These are phyloP conservation scores for Mycena galericulata DNA, from an alignment of 768 basidiomycete species.

Conservation along the genomic window DNA sequence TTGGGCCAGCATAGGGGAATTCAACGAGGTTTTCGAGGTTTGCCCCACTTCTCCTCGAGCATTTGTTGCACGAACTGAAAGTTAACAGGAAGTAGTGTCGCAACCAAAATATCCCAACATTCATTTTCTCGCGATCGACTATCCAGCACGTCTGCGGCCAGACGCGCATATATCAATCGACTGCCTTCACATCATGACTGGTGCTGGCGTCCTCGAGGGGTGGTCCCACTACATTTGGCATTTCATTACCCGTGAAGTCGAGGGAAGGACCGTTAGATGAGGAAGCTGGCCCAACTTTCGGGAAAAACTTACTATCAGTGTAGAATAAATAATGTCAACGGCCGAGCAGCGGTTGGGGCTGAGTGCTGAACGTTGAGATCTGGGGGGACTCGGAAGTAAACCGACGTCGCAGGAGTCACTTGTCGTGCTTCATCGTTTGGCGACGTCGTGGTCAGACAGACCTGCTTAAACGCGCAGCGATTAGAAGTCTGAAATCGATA, in stretches of 20 bases:
- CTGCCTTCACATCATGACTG: slow-evolving; percentile 62
- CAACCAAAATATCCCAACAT: slow-evolving; percentile 63
- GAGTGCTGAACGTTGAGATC: too few species aligned
- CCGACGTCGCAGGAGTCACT: too few species aligned
- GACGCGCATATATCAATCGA: slow-evolving; percentile 64
- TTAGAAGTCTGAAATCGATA: too few species aligned
- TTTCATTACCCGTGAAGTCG: slow-evolving; percentile 48
- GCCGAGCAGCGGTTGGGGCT: too few species aligned
- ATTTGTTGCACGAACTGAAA: slow-evolving; percentile 7
- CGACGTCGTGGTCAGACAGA: too few species aligned
- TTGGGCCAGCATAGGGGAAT: slow-evolving; percentile 70
- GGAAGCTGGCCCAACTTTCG: neutral
- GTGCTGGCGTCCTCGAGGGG: slow-evolving; percentile 61
- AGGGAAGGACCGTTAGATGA: neutral
- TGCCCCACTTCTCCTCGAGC: slow-evolving; percentile 22
- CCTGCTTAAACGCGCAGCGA: too few species aligned
- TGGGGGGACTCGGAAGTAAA: too few species aligned
- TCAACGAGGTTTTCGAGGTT: slow-evolving; percentile 72
- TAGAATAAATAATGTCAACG: too few species aligned
- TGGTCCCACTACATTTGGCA: slow-evolving; percentile 66
- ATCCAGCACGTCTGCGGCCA: slow-evolving; percentile 70
- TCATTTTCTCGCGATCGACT: slow-evolving; percentile 70
- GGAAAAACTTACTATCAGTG: too few species aligned
- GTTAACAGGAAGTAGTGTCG: slow-evolving; percentile 54
- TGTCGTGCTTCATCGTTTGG: too few species aligned